A percentile compares a stretch with the other conserved stretches of the same genome.
These are phyloP conservation scores for Gracilaria gracilis DNA, from an alignment of 23 red algal genomes.

Conservation along the genomic window DNA sequence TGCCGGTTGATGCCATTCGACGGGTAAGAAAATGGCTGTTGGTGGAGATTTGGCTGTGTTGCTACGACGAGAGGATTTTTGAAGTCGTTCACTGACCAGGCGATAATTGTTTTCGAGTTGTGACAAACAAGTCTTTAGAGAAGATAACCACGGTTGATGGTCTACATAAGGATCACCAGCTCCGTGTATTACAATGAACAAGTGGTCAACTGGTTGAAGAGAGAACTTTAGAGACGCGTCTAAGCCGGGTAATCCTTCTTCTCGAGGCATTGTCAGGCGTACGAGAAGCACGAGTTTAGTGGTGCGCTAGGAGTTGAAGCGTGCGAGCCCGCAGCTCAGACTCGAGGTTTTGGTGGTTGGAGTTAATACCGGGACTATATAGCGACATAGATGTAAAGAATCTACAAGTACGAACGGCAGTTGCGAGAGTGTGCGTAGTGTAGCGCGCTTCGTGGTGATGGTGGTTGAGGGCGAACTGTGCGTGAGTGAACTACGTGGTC, in stretches of 20 bases:
- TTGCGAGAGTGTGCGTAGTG: background rate
- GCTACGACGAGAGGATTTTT: constrained; percentile 37
- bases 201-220: constrained; percentile 39
- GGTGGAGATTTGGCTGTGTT: constrained; percentile 11
- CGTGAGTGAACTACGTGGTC: background rate
- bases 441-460: background rate
- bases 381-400: background rate
- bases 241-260: constrained; percentile 46
- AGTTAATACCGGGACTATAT: background rate
- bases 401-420: background rate
- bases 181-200: constrained; percentile 53
- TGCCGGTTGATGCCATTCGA: constrained; percentile 61
- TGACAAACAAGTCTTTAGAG: constrained; percentile 34
- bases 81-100: constrained; percentile 29
- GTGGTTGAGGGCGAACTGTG: background rate
- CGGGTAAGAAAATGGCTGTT: constrained; percentile 52
- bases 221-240: constrained; percentile 57
- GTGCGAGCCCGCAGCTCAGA: background rate
- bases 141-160: constrained; percentile 60
- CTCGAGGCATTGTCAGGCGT: background rate
- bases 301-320: background rate
- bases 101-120: constrained; percentile 30
- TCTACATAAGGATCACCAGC: constrained; percentile 63
- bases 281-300: background rate
- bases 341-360: background rate